Evolutionary conservation across 768 basidiomycete species (phyloP), one percentile per base, ranked within the genome.

Genomic region (Leccinum barrowsii): DNA sequence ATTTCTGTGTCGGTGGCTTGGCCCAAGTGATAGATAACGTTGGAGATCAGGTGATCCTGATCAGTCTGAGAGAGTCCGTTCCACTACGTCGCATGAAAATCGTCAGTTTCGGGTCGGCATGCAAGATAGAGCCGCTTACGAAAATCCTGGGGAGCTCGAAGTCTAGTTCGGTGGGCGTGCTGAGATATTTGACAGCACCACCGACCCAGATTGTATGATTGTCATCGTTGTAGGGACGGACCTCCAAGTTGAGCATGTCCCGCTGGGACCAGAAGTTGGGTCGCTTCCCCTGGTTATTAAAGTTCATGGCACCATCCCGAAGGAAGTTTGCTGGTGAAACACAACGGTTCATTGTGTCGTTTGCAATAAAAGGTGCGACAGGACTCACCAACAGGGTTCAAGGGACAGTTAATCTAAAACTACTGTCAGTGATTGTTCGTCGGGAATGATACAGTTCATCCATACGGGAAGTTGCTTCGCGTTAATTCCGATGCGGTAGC

Each of bases 171-270:
- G 62, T 73, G 30, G 75, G 71, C 12, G 65, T 63, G 40, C 74
- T 71, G 35, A 78, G 61, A 28, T 70, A 73, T 35, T 69, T 73
- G 48, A 78, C 70, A 5, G 76, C 77, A 47, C 77, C 77, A 17
- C 77, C 76, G 6, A 66, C 67, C 77, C 77, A 77, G 48, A 70
- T 67, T 49, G 75, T 76, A 55, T 78, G 76, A 30, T 74, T 76
- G 15, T 77, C 76, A 30, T 76, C 72, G 35, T 73, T 68, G 61
- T 74, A 77, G 10, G 73, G 68, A 6, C 71, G 70, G 21, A 65
- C 63, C 32, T 63, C 66, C 21, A 78, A 66, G 42, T 73, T 62
- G 50, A 77, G 70, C 52, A 68, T 58, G 55, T 70, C 66, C 50
- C 71, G 67, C 26, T 76, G 75, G 2, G 76, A 76, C 56, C 71